phyloP scores from a whole-genome alignment of 495 filamentous ascomycete genomes.

The Xylaria longipes region DNA sequence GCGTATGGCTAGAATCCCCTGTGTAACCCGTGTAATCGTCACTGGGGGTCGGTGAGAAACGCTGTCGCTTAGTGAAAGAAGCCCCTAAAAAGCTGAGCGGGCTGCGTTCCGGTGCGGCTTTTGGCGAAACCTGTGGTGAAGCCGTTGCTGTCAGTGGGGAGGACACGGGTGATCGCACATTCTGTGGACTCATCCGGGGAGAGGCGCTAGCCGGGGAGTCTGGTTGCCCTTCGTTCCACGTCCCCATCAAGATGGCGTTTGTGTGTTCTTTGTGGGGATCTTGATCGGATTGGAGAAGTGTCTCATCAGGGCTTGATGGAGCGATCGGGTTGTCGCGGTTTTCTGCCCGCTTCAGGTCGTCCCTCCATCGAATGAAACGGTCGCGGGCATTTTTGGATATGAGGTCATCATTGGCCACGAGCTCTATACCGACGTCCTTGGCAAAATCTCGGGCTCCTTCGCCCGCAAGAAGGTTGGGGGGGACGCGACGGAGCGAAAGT shows the following conservation, averaged over 20 bases:
- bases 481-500: slow-evolving; percentile 82
- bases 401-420: slow-evolving; percentile 73
- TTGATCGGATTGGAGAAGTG: slow-evolving; percentile 30
- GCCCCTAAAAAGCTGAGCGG: slow-evolving; percentile 28
- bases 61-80: slow-evolving; percentile 23
- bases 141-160: not conserved
- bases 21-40: slow-evolving; percentile 7
- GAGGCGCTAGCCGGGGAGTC: slow-evolving; percentile 48
- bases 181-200: slow-evolving; percentile 13
- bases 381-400: slow-evolving; percentile 76
- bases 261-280: slow-evolving; percentile 47
- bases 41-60: slow-evolving; percentile 11
- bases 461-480: slow-evolving; percentile 89
- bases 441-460: slow-evolving; percentile 86
- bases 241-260: slow-evolving; percentile 59
- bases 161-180: not conserved
- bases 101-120: slow-evolving; percentile 14
- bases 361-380: slow-evolving; percentile 76
- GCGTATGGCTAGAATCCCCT: slow-evolving; percentile 5
- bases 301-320: slow-evolving; percentile 34
- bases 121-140: slow-evolving; percentile 20
- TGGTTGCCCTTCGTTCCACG: slow-evolving; percentile 67
- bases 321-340: slow-evolving; percentile 24
- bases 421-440: slow-evolving; percentile 71
- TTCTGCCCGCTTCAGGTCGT: slow-evolving; percentile 70